Evolutionary conservation across 148 eudicot genomes (phyloP), one percentile per base, ranked within the genome.

Genomic region (Nepenthes mirabilis): DNA sequence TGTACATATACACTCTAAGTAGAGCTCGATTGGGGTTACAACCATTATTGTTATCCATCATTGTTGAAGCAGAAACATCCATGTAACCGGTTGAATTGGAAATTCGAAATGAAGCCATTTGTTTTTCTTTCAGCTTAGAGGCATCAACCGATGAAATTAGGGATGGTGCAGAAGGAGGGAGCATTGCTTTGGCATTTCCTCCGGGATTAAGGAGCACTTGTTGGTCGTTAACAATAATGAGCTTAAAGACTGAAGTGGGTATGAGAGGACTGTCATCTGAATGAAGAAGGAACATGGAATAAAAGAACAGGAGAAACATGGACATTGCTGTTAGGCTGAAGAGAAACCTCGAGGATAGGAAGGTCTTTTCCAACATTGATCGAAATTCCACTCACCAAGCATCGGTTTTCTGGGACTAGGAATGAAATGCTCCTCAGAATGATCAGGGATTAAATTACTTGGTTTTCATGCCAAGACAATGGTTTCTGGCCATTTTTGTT

Each of bases 1-100:
- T 84, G 60, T 89, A 86, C 95, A 94, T 89, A 57, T 77, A 94
- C n/a, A 89, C 80, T 67, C 68, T 83, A 32, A 94, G 82, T 49
- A 64, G 61, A 63, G 93, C 88, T n/a, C 43, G 76, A 36, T 52
- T 64, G 43, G 66, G 45, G 56, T 77, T 69, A 66, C 95, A 84
- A 0, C 0, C 59, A 33, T 53, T 57, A n/a, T 14, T 55, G 35
- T 53, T 55, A 55, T 55, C 58, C 13, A 33, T 34, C 12, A 32
- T 14, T 11, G 14, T 14, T 55, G 14, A 1, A 55, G 36, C 6
- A 33, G 59, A 55, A 58, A 52, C 59, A 58, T 43, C 55, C 7
- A 10, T 13, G 6, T 54, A 58, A 45, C 72, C 57, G 11, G 37
- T 37, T 2, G 52, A 11, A 49, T 12, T n/a, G 14, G 52, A 3